Evolutionary conservation across 192 early-diverging fungal species (phyloP).

Genomic region (Dimargaris cristalligena): DNA sequence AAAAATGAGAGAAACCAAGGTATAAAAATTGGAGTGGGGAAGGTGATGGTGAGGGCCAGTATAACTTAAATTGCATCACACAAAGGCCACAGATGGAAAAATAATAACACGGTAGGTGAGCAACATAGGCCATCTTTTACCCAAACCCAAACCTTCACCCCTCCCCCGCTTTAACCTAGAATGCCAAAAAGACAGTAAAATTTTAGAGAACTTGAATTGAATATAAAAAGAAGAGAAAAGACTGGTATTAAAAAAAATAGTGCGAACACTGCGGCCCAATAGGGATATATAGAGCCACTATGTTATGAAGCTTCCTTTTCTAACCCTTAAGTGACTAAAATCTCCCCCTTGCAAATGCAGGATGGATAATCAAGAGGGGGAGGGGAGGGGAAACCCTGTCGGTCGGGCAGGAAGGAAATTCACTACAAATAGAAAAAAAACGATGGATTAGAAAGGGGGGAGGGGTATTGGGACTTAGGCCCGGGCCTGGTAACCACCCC

Average conservation of each 20-base stretch:
- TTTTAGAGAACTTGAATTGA: neutral
- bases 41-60: too few relatives aligned
- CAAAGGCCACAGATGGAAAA: too few relatives aligned
- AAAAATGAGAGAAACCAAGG: too few relatives aligned
- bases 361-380: neutral
- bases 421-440: neutral
- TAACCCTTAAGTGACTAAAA: neutral
- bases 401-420: neutral
- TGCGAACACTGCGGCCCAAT: neutral
- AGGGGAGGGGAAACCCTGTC: neutral
- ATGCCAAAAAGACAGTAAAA: neutral
- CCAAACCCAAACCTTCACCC: too few relatives aligned
- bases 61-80: too few relatives aligned
- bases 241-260: neutral
- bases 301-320: neutral
- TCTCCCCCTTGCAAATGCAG: neutral
- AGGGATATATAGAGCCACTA: neutral
- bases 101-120: too few relatives aligned
- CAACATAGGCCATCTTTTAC: too few relatives aligned
- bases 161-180: too few relatives aligned
- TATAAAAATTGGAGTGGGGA: too few relatives aligned
- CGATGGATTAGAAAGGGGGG: neutral
- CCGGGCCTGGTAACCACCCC: constrained; percentile 1
- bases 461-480: neutral
- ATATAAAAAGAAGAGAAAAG: neutral